Evolutionary conservation across 1,139 yeast species (phyloP).

Genomic region (Torulaspora pretoriensis): DNA sequence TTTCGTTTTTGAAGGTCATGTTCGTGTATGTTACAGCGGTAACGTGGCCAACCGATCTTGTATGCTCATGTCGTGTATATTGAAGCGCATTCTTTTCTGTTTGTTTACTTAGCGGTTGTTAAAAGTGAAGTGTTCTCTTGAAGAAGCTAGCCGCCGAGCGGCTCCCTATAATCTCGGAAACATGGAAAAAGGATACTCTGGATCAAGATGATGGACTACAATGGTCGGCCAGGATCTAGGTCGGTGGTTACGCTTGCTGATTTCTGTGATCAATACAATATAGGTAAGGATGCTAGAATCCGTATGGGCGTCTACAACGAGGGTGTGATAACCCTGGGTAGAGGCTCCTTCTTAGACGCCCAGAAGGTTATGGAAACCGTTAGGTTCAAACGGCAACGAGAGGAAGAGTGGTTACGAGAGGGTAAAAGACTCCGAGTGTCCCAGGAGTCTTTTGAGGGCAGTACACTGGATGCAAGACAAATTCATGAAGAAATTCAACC

Average conservation of each 20-base stretch:
- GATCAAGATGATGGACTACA: background rate
- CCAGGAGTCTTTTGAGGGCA: conserved; percentile 1
- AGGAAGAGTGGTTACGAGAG: background rate
- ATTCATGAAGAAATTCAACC: background rate
- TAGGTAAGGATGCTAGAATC: conserved; percentile 14
- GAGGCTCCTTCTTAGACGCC: conserved; percentile 9
- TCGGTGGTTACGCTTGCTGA: conserved; percentile 18
- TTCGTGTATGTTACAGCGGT: no score
- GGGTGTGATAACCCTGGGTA: conserved; percentile 8
- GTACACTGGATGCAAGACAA: conserved; percentile 3
- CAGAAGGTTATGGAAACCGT: background rate
- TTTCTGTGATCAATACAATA: conserved; percentile 18
- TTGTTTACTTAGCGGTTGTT: no score
- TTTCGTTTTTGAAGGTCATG: no score
- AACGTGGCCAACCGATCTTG: no score
- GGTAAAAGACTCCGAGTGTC: background rate
- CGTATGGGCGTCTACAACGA: conserved; percentile 16
- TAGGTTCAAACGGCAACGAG: conserved; percentile 6
- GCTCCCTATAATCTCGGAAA: no score
- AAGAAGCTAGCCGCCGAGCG: no score
- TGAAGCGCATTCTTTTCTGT: no score
- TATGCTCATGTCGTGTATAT: no score
- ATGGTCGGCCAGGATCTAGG: background rate
- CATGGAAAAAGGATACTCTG: background rate
- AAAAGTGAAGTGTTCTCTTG: no score